Evolutionary conservation across 805 yeast species (phyloP).

Genomic region (Starmerella khaoyaiensis): DNA sequence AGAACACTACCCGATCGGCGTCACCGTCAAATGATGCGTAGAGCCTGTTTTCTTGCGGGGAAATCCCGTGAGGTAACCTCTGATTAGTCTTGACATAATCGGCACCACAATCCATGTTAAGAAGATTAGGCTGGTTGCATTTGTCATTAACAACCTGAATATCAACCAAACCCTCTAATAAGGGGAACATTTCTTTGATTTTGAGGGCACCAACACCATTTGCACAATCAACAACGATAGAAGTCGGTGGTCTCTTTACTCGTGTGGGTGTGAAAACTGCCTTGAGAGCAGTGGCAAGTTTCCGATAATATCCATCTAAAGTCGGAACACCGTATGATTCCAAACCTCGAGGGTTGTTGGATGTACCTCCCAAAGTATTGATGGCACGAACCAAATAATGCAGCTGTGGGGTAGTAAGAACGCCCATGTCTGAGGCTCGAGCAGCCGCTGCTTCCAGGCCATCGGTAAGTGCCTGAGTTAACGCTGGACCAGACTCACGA

Average conservation of each 20-base stretch:
- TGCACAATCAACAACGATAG: constrained; percentile 73
- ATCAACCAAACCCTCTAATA: constrained; percentile 33
- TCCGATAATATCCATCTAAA: constrained; percentile 57
- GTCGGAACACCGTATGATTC: constrained; percentile 45
- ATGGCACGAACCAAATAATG: constrained; percentile 69
- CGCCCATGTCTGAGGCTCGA: constrained; percentile 42
- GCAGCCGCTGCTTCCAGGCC: constrained; percentile 45
- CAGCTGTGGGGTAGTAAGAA: constrained; percentile 85
- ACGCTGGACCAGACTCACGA: constrained; percentile 64
- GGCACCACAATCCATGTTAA: constrained; percentile 84
- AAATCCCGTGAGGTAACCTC: constrained; percentile 50
- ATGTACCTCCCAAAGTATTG: constrained; percentile 38
- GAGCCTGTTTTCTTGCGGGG: constrained; percentile 35
- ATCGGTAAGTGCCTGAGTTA: constrained; percentile 45
- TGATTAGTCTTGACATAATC: constrained; percentile 90
- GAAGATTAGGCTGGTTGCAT: constrained; percentile 39
- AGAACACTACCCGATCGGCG: constrained; percentile 87
- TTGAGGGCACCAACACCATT: constrained; percentile 95
- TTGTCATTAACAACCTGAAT: constrained; percentile 39
- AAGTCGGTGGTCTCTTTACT: constrained; percentile 24
- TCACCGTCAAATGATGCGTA: constrained; percentile 92
- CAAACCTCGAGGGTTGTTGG: constrained; percentile 22
- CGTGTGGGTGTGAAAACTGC: constrained; percentile 23
- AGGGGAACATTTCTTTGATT: constrained; percentile 37
- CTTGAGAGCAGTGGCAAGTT: constrained; percentile 44